Conservation (phyloP, 306 rosid genomes). For the Luffa acutangula region DNA sequence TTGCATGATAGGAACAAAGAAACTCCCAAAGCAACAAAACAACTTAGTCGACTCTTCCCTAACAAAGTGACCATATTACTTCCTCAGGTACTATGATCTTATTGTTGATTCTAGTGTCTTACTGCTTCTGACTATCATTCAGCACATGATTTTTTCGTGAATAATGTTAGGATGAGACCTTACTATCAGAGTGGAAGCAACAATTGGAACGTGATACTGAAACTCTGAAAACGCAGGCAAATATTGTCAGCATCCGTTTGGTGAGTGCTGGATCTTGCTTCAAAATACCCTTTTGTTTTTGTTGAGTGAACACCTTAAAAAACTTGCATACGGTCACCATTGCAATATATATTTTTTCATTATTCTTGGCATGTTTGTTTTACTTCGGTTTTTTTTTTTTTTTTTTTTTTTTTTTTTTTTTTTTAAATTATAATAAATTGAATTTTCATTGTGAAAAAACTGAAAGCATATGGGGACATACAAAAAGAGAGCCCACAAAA, state of each 20-base stretch:
- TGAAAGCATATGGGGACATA: too few species aligned
- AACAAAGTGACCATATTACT: conserved; percentile 71
- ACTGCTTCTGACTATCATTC: neutral
- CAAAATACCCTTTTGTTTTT: neutral
- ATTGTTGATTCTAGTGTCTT: neutral
- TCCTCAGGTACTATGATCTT: conserved; percentile 58
- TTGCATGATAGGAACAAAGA: conserved; percentile 81
- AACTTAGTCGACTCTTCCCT: conserved; percentile 71
- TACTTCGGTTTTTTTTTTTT: neutral
- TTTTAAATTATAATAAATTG: too few species aligned
- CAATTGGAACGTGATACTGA: conserved; percentile 75
- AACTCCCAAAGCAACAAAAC: conserved; percentile 71
- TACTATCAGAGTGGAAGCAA: conserved; percentile 84
- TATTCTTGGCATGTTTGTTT: neutral
- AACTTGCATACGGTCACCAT: neutral
- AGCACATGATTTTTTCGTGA: conserved; percentile 3
- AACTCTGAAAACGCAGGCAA: conserved; percentile 73
- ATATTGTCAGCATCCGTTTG: conserved; percentile 49
- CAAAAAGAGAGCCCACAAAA: too few species aligned
- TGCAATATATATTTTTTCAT: neutral
- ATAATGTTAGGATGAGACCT: conserved; percentile 51
- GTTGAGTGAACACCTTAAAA: neutral
- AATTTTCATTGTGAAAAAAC: too few species aligned
- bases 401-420: neutral
- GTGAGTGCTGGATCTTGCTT: conserved; percentile 35